These are phyloP conservation scores for Flaveria floridana DNA, from an alignment of 140 eudicot genomes.

Conservation along the genomic window DNA sequence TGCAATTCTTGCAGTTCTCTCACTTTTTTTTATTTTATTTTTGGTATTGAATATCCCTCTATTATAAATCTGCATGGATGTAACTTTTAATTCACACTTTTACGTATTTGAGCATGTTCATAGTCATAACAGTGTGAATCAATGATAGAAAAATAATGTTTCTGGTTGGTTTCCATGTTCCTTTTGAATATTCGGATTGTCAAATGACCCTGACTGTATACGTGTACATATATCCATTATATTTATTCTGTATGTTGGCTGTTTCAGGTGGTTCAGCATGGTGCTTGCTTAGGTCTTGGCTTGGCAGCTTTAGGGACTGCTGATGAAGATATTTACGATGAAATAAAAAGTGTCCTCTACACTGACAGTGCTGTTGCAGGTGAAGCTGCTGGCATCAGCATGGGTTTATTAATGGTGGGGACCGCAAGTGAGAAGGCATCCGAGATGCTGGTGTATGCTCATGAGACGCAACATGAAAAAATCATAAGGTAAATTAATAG, in stretches of 20 bases:
- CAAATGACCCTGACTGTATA: neutral
- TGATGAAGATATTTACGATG: slow-evolving; percentile 92
- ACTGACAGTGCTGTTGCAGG: slow-evolving; percentile 99
- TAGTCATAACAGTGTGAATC: neutral
- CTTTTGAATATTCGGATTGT: neutral
- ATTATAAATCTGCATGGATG: neutral
- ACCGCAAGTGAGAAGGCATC: slow-evolving; percentile 93
- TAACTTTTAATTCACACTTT: neutral
- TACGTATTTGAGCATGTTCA: neutral
- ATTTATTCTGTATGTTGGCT: slow-evolving; percentile 3
- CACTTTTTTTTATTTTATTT: neutral
- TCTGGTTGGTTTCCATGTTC: neutral
- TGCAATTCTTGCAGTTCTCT: neutral
- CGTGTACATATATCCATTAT: neutral
- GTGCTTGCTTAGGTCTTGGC: slow-evolving; percentile 97
- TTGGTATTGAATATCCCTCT: neutral
- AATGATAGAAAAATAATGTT: neutral
- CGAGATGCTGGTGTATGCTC: slow-evolving; percentile 95
- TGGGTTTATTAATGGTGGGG: slow-evolving; percentile 96
- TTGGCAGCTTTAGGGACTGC: slow-evolving; percentile 95
- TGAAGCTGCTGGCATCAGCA: slow-evolving; percentile 95
- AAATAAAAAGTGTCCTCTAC: slow-evolving; percentile 78
- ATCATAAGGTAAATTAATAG: slow-evolving; percentile 62
- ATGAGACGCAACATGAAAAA: slow-evolving; percentile 96
- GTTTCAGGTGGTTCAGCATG: slow-evolving; percentile 94